These are phyloP conservation scores for Solanum acaule DNA, from an alignment of 257 asterid genomes.

Conservation along the genomic window DNA sequence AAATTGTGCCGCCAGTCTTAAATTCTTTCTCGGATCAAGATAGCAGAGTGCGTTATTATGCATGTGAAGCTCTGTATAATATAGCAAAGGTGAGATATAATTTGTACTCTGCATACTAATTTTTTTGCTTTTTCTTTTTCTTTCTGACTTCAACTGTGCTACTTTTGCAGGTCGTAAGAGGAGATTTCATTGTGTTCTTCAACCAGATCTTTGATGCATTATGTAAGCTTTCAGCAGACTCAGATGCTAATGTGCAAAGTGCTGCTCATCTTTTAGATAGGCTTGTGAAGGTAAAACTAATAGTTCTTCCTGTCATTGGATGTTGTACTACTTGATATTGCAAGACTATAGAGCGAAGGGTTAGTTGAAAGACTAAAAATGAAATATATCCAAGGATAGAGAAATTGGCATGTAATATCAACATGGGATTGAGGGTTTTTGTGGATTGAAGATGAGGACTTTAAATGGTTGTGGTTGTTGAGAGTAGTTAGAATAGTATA, in stretches of 20 bases:
- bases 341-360: not conserved
- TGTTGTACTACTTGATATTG: not conserved
- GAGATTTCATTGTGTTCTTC: slow-evolving; percentile 96
- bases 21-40: slow-evolving; percentile 89
- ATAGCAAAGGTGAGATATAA: slow-evolving; percentile 78
- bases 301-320: not conserved
- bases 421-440: not conserved
- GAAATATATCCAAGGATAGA: not conserved
- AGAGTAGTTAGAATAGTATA: not conserved
- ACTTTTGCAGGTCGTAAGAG: slow-evolving; percentile 87
- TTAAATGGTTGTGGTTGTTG: not conserved
- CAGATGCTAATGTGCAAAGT: slow-evolving; percentile 97
- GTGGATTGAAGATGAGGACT: not conserved
- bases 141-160: not conserved
- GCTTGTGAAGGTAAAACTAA: slow-evolving; percentile 71
- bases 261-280: slow-evolving; percentile 99
- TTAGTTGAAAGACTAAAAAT: not conserved
- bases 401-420: not conserved
- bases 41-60: slow-evolving; percentile 97
- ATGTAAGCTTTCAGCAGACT: slow-evolving; percentile 97
- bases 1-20: slow-evolving; percentile 97
- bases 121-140: slow-evolving; percentile 5
- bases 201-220: slow-evolving; percentile 92
- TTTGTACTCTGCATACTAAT: not conserved
- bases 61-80: slow-evolving; percentile 97